Conservation (phyloP, 208 protist genomes). For the Trypanosoma scelopori region DNA sequence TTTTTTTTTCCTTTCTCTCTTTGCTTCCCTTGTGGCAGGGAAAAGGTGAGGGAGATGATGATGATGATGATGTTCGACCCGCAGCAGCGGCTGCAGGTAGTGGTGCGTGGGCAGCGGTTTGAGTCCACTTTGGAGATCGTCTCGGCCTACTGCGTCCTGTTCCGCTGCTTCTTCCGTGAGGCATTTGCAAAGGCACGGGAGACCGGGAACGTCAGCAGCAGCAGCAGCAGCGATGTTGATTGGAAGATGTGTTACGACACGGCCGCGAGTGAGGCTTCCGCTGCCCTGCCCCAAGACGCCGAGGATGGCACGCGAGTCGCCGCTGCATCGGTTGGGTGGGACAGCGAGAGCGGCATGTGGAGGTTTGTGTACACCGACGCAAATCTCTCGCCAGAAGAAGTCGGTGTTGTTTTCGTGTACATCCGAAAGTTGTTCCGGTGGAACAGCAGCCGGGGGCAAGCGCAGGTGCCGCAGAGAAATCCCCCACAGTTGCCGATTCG, state of each 20-base stretch:
- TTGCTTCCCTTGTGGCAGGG: not conserved
- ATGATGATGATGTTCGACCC: not conserved
- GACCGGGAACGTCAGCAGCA: not conserved
- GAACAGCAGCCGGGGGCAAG: constrained; percentile 9
- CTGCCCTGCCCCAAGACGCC: not conserved
- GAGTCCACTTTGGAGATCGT: constrained; percentile 61
- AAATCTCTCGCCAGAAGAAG: constrained; percentile 61
- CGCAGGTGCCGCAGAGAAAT: not conserved
- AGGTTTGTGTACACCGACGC: constrained; percentile 33
- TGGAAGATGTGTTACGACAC: constrained; percentile 6
- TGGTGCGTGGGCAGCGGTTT: constrained; percentile 65
- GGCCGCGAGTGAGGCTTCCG: not conserved
- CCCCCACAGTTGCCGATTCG: constrained; percentile 49
- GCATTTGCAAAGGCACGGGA: constrained; percentile 1
- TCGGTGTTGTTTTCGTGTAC: constrained; percentile 75
- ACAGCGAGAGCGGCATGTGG: constrained; percentile 4
- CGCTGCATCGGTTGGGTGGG: constrained; percentile 12
- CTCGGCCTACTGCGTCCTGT: constrained; percentile 40
- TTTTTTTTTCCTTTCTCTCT: constrained; percentile 13
- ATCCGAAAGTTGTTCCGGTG: constrained; percentile 40
- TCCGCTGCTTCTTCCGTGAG: constrained; percentile 54
- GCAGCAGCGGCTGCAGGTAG: constrained; percentile 57
- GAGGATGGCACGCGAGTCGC: not conserved
- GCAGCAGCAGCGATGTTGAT: constrained; percentile 1
- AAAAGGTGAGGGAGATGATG: constrained; percentile 1